phyloP scores from a whole-genome alignment of 257 asterid species.

The Gynochthodes officinalis region DNA sequence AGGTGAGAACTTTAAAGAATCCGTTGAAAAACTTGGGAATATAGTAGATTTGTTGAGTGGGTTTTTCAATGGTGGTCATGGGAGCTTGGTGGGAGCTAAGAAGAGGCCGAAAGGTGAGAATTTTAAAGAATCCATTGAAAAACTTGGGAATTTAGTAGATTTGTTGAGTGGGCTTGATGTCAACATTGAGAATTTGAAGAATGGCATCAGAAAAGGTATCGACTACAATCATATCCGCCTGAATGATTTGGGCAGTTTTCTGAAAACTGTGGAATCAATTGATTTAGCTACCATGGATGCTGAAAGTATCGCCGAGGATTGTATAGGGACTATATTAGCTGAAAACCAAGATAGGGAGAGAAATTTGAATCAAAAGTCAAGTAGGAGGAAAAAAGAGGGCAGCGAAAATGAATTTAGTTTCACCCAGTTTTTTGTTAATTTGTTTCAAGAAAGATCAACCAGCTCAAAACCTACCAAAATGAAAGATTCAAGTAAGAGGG shows the following conservation, averaged over 20 bases:
- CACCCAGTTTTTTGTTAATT: slow-evolving; percentile 29
- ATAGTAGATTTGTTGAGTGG: too few relatives aligned
- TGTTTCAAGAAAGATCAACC: slow-evolving; percentile 32
- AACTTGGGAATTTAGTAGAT: slow-evolving; percentile 28
- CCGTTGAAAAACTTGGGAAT: too few relatives aligned
- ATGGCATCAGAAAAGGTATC: slow-evolving; percentile 40
- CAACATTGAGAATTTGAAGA: slow-evolving; percentile 40
- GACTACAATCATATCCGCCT: slow-evolving; percentile 39
- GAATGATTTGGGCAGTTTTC: slow-evolving; percentile 53
- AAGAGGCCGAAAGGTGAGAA: too few relatives aligned
- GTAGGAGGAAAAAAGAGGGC: slow-evolving; percentile 45
- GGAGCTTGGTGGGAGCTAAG: too few relatives aligned
- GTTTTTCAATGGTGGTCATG: too few relatives aligned
- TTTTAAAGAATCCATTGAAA: too few relatives aligned
- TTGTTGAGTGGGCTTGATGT: slow-evolving; percentile 31
- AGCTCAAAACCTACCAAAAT: slow-evolving; percentile 33
- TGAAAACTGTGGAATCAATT: too few relatives aligned
- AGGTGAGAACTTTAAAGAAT: too few relatives aligned
- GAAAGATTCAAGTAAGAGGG: slow-evolving; percentile 31
- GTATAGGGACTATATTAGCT: slow-evolving; percentile 31
- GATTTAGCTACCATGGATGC: slow-evolving; percentile 28
- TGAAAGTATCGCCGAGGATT: slow-evolving; percentile 37
- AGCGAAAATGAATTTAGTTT: slow-evolving; percentile 35
- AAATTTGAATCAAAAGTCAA: slow-evolving; percentile 19
- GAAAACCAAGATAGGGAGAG: slow-evolving; percentile 40